Base-by-base conservation (phyloP, 768 basidiomycete genomes). In the Termitomyces sp. region DNA sequence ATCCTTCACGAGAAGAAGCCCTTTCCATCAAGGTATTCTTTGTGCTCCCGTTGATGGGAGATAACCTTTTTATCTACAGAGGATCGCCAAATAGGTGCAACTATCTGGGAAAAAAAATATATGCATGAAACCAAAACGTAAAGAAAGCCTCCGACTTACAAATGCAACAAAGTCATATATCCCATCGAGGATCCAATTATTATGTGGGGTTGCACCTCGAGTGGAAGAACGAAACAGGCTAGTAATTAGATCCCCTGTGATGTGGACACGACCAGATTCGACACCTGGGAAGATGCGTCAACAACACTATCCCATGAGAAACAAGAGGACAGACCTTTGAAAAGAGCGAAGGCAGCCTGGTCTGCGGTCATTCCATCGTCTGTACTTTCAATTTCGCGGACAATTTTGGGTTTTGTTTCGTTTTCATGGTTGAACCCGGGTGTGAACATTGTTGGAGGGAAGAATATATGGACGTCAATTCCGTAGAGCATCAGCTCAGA, bases 381-480 rank as follows among this genome's bases (percentile, higher is more conserved):
- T 0, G 79, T 74, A 43, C 84, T 88, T 70, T 96, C 95, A 47
- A 97, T 87, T 64, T 87, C 86, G 55, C 81, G 80, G 10, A 86
- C 86, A 61, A 96, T 81, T 34, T 78, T 79, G 0, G 94, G 95
- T 67, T 96, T 96, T 8, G 79, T 81, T 67, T 80, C 82, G 71
- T 90, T 86, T 71, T 96, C 94, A 55, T 82, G 79, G 17, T 88
- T 86, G 63, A 79, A 90, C 0, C 94, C 92, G 0, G 92, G 88
- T 0, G 85, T 86, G 65, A 77, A 83, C 77, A 97, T 96, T 1
- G 92, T 92, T 1, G 82, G 82, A 0, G 95, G 93, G 74, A 92
- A 88, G 75, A 86, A 93, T 48, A 92, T 84, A 65, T 95, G 92
- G 6, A 93, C 83, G 56, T 80, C 77, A 69, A 93, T 90, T 54